Conservation (phyloP, 495 filamentous ascomycete species). For the Aspergillus mulundensis region DNA sequence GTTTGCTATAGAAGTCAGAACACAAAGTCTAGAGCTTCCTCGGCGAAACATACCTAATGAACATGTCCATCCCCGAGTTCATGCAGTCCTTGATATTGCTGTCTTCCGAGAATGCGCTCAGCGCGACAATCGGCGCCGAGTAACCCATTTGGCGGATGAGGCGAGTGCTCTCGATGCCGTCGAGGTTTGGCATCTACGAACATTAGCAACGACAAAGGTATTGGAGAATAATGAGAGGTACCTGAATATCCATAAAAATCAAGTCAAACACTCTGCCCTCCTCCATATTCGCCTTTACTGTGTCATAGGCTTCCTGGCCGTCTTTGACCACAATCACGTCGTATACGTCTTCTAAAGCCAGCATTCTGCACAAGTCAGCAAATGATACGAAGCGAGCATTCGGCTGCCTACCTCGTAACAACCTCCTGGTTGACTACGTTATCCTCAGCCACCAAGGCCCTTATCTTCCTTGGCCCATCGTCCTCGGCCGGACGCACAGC, state of each 20-base stretch:
- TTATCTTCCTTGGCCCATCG: conserved; percentile 50
- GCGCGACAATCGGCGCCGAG: conserved; percentile 81
- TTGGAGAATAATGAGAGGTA: conserved; percentile 9
- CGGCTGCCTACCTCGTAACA: conserved; percentile 38
- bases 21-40: too few species aligned
- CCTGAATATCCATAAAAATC: conserved; percentile 86
- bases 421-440: conserved; percentile 95
- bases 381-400: background rate
- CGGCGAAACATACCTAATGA: conserved; percentile 39
- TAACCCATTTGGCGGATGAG: conserved; percentile 85
- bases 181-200: conserved; percentile 80
- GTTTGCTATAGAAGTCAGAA: conserved; percentile 61
- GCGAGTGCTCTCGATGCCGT: conserved; percentile 83
- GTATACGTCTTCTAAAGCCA: conserved; percentile 65
- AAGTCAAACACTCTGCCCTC: conserved; percentile 67
- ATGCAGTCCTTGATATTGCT: conserved; percentile 83
- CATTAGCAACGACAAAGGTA: conserved; percentile 11
- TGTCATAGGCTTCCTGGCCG: conserved; percentile 83
- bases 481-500: conserved; percentile 42
- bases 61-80: conserved; percentile 71
- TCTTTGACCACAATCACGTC: conserved; percentile 80
- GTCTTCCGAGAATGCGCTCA: conserved; percentile 88
- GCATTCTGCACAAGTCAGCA: conserved; percentile 35
- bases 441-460: conserved; percentile 90
- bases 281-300: conserved; percentile 78